Percentiles rank a stretch among this genome's conserved stretches.
These are phyloP conservation scores for Aspergillus chevalieri DNA, from an alignment of 2,329 filamentous ascomycete genomes.

Conservation along the genomic window DNA sequence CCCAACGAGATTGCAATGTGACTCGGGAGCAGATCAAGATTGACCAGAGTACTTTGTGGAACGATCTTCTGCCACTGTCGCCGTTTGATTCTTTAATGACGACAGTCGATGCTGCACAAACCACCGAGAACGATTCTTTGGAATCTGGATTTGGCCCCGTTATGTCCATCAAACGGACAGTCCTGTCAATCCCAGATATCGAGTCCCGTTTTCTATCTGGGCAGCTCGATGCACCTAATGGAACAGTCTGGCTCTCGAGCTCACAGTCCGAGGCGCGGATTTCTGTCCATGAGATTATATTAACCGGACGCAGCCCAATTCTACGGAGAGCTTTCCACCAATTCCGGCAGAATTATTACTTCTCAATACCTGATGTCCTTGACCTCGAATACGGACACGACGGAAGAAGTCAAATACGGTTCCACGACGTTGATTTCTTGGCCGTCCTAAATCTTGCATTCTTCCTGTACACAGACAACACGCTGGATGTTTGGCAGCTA, in stretches of 20 bases:
- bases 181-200: conserved; percentile 41
- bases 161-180: conserved; percentile 32
- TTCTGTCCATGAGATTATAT: conserved; percentile 75
- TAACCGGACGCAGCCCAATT: conserved; percentile 66
- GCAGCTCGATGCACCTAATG: conserved; percentile 16
- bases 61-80: conserved; percentile 64
- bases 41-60: conserved; percentile 62
- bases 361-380: conserved; percentile 56
- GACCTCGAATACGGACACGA: conserved; percentile 48
- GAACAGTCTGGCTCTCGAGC: conserved; percentile 44
- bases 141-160: conserved; percentile 11
- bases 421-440: conserved; percentile 68
- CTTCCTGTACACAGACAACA: conserved; percentile 72
- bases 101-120: conserved; percentile 34
- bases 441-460: conserved; percentile 72
- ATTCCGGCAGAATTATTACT: conserved; percentile 50
- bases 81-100: conserved; percentile 58
- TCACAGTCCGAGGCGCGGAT: conserved; percentile 63
- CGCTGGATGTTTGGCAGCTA: conserved; percentile 83
- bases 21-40: conserved; percentile 67
- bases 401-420: conserved; percentile 54
- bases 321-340: conserved; percentile 58
- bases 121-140: conserved; percentile 30
- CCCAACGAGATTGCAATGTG: conserved; percentile 77
- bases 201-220: conserved; percentile 34